Evolutionary conservation across 371 early-diverging fungal species (phyloP).

Genomic region (Vairimorpha apis): DNA sequence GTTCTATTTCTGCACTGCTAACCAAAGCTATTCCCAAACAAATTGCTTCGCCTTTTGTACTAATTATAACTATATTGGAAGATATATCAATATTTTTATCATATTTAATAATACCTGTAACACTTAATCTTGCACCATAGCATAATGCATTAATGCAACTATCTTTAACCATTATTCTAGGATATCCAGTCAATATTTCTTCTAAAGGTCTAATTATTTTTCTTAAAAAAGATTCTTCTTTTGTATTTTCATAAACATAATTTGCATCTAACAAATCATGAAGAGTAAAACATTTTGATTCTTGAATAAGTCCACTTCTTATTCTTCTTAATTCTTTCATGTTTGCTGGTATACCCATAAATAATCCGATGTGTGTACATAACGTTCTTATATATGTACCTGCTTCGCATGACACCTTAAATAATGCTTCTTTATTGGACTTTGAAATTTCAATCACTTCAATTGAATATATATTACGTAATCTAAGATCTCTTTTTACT

Average conservation of each 20-base stretch:
- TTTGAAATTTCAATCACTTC: conserved; percentile 90
- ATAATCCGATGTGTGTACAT: conserved; percentile 92
- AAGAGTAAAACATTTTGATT: conserved; percentile 82
- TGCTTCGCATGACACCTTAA: conserved; percentile 96
- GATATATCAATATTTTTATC: conserved; percentile 86
- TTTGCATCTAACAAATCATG: conserved; percentile 97
- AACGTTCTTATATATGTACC: conserved; percentile 98
- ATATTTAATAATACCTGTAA: conserved; percentile 90
- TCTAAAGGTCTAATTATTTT: conserved; percentile 90
- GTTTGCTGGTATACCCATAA: conserved; percentile 90
- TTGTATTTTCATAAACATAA: conserved; percentile 86
- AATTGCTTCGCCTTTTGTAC: conserved; percentile 98
- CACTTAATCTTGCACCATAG: conserved; percentile 95
- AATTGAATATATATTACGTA: conserved; percentile 90
- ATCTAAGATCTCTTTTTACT: conserved; percentile 96
- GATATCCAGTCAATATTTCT: conserved; percentile 81
- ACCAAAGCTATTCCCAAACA: conserved; percentile 88
- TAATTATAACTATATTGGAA: conserved; percentile 91
- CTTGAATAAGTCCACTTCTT: conserved; percentile 81
- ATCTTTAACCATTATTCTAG: conserved; percentile 96
- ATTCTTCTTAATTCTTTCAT: conserved; percentile 99
- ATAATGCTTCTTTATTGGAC: conserved; percentile 82
- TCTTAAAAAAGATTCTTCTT: conserved; percentile 84
- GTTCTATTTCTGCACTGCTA: conserved; percentile 86
- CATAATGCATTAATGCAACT: conserved; percentile 94